These are phyloP conservation scores for Citrullus amarus DNA, from an alignment of 306 rosid species.

Conservation along the genomic window DNA sequence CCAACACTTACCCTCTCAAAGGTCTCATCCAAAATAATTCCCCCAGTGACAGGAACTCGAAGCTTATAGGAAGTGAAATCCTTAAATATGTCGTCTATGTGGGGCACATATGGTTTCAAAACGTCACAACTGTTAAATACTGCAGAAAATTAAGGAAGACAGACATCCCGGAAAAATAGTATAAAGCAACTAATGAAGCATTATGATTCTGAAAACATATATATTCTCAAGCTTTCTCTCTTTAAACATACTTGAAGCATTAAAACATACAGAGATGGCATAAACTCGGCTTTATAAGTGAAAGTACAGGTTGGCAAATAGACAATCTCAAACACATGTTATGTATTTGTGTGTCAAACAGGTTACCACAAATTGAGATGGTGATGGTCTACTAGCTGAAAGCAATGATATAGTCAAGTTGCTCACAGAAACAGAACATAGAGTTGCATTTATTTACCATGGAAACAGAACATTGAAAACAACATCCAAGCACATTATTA, in stretches of 20 bases:
- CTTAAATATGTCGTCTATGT: conserved; percentile 88
- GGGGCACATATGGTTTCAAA: conserved; percentile 89
- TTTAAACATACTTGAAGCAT: background rate
- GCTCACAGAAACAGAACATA: background rate
- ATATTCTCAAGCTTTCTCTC: background rate
- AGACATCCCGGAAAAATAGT: conserved; percentile 2
- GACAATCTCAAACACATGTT: background rate
- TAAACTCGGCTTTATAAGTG: background rate
- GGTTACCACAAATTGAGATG: background rate
- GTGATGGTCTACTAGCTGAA: background rate
- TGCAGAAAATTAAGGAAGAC: conserved; percentile 46
- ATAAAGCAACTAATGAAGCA: background rate
- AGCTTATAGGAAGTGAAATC: conserved; percentile 97
- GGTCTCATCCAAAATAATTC: conserved; percentile 92
- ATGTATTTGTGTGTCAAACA: background rate
- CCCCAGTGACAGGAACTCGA: conserved; percentile 96
- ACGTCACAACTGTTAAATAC: conserved; percentile 93
- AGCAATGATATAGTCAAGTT: background rate
- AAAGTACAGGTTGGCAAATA: background rate
- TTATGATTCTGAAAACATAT: background rate
- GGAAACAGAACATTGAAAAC: background rate
- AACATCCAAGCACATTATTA: background rate
- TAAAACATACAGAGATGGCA: background rate
- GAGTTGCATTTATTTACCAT: background rate
- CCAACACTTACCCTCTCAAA: conserved; percentile 66